Evolutionary conservation across 2,329 filamentous ascomycete species (phyloP).

Genomic region (Stemphylium vesicarium): DNA sequence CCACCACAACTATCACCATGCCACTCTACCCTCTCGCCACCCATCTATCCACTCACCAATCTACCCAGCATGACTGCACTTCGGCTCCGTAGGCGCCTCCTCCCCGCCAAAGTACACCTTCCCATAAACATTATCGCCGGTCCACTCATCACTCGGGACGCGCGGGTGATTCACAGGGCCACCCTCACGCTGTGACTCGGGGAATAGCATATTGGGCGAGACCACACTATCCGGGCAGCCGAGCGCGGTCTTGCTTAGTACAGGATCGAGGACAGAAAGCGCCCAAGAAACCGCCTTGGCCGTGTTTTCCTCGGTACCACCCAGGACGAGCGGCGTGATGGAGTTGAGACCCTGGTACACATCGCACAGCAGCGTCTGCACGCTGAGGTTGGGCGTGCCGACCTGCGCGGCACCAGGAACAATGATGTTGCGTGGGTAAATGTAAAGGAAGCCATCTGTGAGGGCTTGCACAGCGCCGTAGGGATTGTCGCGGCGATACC

Average conservation of each 20-base stretch:
- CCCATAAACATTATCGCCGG: slow-evolving; percentile 47
- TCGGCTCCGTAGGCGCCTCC: slow-evolving; percentile 30
- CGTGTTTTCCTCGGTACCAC: slow-evolving; percentile 28
- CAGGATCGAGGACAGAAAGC: slow-evolving; percentile 37
- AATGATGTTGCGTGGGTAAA: slow-evolving; percentile 45
- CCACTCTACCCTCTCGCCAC: not conserved
- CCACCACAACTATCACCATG: too few species aligned
- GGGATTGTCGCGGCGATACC: slow-evolving; percentile 56
- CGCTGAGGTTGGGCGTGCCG: slow-evolving; percentile 41
- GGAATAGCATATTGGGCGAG: slow-evolving; percentile 39
- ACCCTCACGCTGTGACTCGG: slow-evolving; percentile 33
- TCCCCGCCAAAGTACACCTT: slow-evolving; percentile 39
- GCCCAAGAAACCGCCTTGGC: slow-evolving; percentile 37
- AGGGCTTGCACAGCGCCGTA: slow-evolving; percentile 53
- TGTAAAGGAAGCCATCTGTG: slow-evolving; percentile 39
- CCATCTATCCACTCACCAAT: not conserved
- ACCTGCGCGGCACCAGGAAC: slow-evolving; percentile 36
- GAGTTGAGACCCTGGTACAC: slow-evolving; percentile 47
- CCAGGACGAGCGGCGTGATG: slow-evolving; percentile 42
- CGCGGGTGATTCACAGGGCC: slow-evolving; percentile 38
- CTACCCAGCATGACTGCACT: slow-evolving; percentile 5
- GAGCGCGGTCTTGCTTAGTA: slow-evolving; percentile 37
- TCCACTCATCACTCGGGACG: slow-evolving; percentile 27
- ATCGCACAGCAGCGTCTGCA: slow-evolving; percentile 42
- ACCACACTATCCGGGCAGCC: slow-evolving; percentile 41